Percentiles rank a stretch among this genome's conserved stretches.
These are phyloP conservation scores for Thielaviopsis euricoi DNA, from an alignment of 2,329 filamentous ascomycete species.

Conservation along the genomic window DNA sequence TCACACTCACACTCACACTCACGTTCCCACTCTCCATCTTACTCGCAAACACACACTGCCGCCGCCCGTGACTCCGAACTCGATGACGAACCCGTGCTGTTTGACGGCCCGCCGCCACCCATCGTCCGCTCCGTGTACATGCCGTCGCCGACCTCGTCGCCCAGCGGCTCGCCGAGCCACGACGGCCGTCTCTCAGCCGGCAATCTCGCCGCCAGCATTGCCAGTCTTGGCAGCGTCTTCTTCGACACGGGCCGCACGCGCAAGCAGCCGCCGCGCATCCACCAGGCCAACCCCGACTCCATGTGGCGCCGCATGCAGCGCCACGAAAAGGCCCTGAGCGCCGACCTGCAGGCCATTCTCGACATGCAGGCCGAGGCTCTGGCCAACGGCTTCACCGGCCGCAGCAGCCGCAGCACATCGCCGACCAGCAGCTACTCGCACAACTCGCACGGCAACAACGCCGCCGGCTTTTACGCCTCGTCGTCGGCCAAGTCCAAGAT, in stretches of 20 bases:
- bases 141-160: slow-evolving; percentile 14
- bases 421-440: slow-evolving; percentile 11
- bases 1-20: too few relatives aligned
- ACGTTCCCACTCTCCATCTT: neutral
- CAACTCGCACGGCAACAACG: slow-evolving; percentile 23
- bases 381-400: slow-evolving; percentile 3
- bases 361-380: slow-evolving; percentile 29
- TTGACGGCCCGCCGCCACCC: slow-evolving; percentile 33
- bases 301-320: slow-evolving; percentile 30
- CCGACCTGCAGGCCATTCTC: slow-evolving; percentile 30
- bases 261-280: slow-evolving; percentile 15
- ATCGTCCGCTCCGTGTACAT: slow-evolving; percentile 27
- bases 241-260: slow-evolving; percentile 19
- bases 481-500: slow-evolving; percentile 23
- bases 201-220: slow-evolving; percentile 11
- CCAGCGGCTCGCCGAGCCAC: slow-evolving; percentile 10
- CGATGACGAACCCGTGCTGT: slow-evolving; percentile 21
- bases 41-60: too few relatives aligned
- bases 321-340: slow-evolving; percentile 28
- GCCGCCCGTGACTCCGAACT: neutral
- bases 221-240: slow-evolving; percentile 20
- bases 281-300: slow-evolving; percentile 22
- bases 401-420: neutral
- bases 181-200: slow-evolving; percentile 1
- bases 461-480: slow-evolving; percentile 23